Base-by-base conservation (phyloP, 2,329 filamentous ascomycete genomes). In the Epichloe hybrida region DNA sequence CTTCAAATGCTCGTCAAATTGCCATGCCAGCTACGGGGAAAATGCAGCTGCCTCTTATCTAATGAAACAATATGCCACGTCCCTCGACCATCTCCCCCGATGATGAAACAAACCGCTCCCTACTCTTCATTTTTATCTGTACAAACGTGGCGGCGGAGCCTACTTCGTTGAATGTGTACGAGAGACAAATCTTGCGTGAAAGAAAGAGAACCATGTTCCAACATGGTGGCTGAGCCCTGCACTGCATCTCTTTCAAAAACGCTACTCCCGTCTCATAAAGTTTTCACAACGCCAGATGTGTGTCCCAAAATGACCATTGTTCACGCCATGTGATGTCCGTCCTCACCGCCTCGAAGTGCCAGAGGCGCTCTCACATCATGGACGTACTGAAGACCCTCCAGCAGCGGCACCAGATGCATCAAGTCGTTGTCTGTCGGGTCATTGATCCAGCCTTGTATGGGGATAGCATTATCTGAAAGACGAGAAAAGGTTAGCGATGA, bases 381-480 rank as follows among this genome's bases (percentile, higher is more conserved):
- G 58, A 93, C 90, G 69, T 97, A 95, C 71, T 97, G 93, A 62
- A 98, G 71, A 17, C 88, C 93, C 70, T 98, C 93, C 43, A 98
- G 75, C 61, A 97, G 74, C 34, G 93, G 93, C 52, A 98, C 83
- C 53, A 98, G 76, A 67, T 97, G 88, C 67, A 97, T 77, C 57
- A 98, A 75, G 64, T 96, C 91, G 65, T 90, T 93, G 69, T 98
- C 93, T 27, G 93, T 97, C 23, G 93, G 93, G 70, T 98, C 93
- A 67, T 84, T 95, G 70, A 98, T 97, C 93, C 93, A 98, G 63
- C 93, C 93, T 72, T 97, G 91, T 64, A 98, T 97, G 3, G 93
- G 93, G 62, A 98, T 96, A 48, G 93, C 93, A 71, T 98, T 98
- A 68, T 98, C 93, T 98, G 62, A 5, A 52, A 20, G 35, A 43